Conservation (phyloP, 768 basidiomycete genomes). For the Tubosaeta brunneosetosa region DNA sequence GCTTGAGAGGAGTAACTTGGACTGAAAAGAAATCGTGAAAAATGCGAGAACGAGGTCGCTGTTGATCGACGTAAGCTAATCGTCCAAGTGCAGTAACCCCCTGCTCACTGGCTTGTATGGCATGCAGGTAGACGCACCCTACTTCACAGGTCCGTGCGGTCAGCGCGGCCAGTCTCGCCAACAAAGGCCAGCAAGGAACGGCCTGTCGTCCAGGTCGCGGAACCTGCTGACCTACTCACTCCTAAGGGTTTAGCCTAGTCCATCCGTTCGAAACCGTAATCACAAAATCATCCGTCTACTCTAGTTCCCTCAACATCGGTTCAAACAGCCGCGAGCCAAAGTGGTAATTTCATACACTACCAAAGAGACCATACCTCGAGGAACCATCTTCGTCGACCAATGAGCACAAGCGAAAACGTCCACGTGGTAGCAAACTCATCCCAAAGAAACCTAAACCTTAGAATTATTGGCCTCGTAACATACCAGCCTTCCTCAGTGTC, state of each 20-base stretch:
- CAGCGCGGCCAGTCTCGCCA: conserved; percentile 18
- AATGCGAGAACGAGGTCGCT: conserved; percentile 67
- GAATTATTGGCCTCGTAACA: not conserved
- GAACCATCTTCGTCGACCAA: conserved; percentile 16
- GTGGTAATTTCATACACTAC: conserved; percentile 10
- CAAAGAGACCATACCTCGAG: conserved; percentile 20
- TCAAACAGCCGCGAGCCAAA: conserved; percentile 1
- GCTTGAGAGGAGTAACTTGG: conserved; percentile 76
- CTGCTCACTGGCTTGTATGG: not conserved
- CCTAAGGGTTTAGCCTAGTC: conserved; percentile 35
- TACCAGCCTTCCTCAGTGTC: no score
- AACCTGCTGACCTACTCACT: conserved; percentile 36
- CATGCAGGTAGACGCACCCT: conserved; percentile 32
- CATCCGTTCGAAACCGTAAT: conserved; percentile 21
- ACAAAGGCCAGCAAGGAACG: conserved; percentile 22
- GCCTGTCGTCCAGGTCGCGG: conserved; percentile 9
- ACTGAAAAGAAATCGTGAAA: conserved; percentile 74
- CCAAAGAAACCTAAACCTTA: conserved; percentile 48
- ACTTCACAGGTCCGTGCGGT: conserved; percentile 31
- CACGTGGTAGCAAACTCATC: conserved; percentile 47
- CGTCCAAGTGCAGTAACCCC: not conserved
- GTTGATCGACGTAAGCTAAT: conserved; percentile 52
- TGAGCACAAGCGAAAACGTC: conserved; percentile 25
- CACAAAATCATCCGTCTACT: conserved; percentile 7
- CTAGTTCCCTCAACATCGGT: not conserved